Evolutionary conservation across 2,329 filamentous ascomycete genomes (phyloP), one percentile per base, ranked within the genome.

Genomic region (Podosphaera fusca): DNA sequence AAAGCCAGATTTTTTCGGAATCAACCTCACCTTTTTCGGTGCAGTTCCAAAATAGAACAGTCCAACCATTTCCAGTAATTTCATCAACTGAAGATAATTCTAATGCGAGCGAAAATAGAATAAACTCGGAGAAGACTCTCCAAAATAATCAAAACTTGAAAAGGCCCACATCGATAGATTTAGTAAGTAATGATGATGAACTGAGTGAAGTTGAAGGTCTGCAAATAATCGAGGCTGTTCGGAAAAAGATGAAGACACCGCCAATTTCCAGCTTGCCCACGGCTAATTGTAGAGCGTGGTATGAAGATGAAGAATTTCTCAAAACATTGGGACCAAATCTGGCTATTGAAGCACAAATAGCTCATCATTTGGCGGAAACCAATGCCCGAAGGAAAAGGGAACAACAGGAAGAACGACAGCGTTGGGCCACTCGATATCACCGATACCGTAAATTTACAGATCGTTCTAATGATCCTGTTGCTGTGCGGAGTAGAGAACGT

Each of bases 161-260:
- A 21, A 53, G 34, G 33, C 9, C 51, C 5, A 29, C 51, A 4
- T n/a, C 33, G 8, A 38, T n/a, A 21, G 12, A n/a, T 1, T 42
- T 58, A 14, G 38, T 46, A 10, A 61, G 62, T 21, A 61, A 58
- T 50, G 61, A 64, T n/a, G 60, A 56, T 36, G 61, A 64, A 12
- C 31, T 59, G 52, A 60, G 57, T n/a, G 61, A 61, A 56, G 56
- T 57, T 42, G 63, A 64, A 56, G 60, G 59, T 49, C 47, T 59
- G 14, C 61, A 63, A 38, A 57, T 59, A 21, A 58, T 64, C 30
- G 63, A 63, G 57, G 58, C 60, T 47, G 65, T 67, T 4, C 60
- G 64, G 10, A 62, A 60, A 30, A 60, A 59, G n/a, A 67, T 67
- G 62, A 63, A 62, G 47, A 68, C 66, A 2, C 66, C 66, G 1